Evolutionary conservation across 75 land plant genomes (phyloP).

Genomic region (Picea sitchensis): DNA sequence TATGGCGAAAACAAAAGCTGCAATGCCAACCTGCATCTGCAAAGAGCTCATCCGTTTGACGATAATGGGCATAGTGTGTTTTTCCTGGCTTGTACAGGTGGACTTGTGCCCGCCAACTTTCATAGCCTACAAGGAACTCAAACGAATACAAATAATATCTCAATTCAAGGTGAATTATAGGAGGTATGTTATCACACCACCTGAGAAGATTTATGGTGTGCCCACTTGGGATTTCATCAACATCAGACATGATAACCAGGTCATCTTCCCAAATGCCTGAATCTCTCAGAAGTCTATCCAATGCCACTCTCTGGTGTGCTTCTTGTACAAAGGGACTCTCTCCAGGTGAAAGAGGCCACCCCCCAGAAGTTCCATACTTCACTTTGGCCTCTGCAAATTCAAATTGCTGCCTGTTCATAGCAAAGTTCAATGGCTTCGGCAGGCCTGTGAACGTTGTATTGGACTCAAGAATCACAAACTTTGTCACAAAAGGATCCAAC

Average conservation of each 20-base stretch:
- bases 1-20: slow-evolving; percentile 68
- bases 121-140: slow-evolving; percentile 70
- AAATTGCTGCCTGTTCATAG: slow-evolving; percentile 30
- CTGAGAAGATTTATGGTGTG: slow-evolving; percentile 61
- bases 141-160: slow-evolving; percentile 74
- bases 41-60: slow-evolving; percentile 51
- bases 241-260: slow-evolving; percentile 82
- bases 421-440: slow-evolving; percentile 36
- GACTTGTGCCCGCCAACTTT: slow-evolving; percentile 75
- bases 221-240: slow-evolving; percentile 64
- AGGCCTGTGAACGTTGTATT: slow-evolving; percentile 85
- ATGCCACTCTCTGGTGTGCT: slow-evolving; percentile 39
- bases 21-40: slow-evolving; percentile 82
- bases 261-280: slow-evolving; percentile 77
- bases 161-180: slow-evolving; percentile 60
- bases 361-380: slow-evolving; percentile 42
- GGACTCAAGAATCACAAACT: slow-evolving; percentile 82
- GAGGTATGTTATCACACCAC: slow-evolving; percentile 77
- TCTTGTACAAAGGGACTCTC: slow-evolving; percentile 60
- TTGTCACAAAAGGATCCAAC: slow-evolving; percentile 63
- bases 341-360: slow-evolving; percentile 30
- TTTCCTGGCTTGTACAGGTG: slow-evolving; percentile 38
- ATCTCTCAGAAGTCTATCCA: slow-evolving; percentile 57
- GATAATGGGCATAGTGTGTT: slow-evolving; percentile 58
- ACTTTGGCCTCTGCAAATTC: slow-evolving; percentile 47